A percentile compares a stretch with the other conserved stretches of the same genome.
phyloP scores from a whole-genome alignment of 768 basidiomycete genomes.

The Boletus pseudo-olivaceus region DNA sequence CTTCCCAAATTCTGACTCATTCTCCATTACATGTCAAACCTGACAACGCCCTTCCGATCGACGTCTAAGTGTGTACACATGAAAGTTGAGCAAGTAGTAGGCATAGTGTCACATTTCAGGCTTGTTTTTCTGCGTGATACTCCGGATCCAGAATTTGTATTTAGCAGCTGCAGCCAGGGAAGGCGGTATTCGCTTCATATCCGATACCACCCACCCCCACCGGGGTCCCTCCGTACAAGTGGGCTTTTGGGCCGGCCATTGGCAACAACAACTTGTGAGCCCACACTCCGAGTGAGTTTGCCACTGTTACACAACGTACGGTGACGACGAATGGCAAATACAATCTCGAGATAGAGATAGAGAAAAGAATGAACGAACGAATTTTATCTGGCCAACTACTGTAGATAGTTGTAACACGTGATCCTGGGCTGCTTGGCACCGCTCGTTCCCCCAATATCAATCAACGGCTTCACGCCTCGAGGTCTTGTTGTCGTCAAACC shows the following conservation, averaged over 20 bases:
- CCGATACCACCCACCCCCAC: background rate
- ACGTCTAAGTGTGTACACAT: background rate
- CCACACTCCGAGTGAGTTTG: too few relatives aligned
- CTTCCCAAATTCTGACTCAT: background rate
- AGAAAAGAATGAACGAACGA: too few relatives aligned
- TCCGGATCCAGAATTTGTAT: too few relatives aligned
- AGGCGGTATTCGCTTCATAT: too few relatives aligned
- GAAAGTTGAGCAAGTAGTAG: background rate
- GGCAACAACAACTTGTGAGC: background rate
- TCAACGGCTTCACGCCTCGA: constrained; percentile 12
- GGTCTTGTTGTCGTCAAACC: constrained; percentile 10
- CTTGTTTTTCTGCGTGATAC: background rate
- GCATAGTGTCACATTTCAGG: background rate
- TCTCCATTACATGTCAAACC: background rate
- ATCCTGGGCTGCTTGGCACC: background rate
- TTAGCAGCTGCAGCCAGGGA: too few relatives aligned
- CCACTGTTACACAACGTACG: too few relatives aligned
- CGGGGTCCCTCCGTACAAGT: too few relatives aligned
- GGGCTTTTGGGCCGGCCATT: too few relatives aligned
- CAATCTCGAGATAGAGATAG: too few relatives aligned
- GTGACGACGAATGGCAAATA: too few relatives aligned
- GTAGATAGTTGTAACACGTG: constrained; percentile 1
- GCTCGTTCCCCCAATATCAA: constrained; percentile 6
- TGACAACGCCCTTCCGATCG: background rate
- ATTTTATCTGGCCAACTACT: too few relatives aligned